Conservation (phyloP, 2,329 filamentous ascomycete genomes). For the Aspergillus melleus region DNA sequence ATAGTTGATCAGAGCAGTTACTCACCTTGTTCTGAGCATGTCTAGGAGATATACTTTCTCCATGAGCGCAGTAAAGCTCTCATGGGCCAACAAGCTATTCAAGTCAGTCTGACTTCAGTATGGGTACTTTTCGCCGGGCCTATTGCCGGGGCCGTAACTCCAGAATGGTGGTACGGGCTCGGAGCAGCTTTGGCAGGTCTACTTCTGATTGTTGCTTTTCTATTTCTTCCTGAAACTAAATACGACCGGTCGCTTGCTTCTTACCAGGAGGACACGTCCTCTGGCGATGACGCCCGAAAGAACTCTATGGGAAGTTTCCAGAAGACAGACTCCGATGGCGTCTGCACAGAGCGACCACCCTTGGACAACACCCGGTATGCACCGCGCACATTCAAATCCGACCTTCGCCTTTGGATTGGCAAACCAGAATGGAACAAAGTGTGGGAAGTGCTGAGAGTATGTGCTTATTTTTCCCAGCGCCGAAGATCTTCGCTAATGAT, state of each 20-base stretch:
- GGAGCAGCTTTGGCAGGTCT: constrained; percentile 37
- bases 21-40: too few species aligned
- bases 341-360: constrained; percentile 18
- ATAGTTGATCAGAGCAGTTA: too few species aligned
- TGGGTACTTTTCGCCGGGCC: constrained; percentile 44
- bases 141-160: constrained; percentile 44
- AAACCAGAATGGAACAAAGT: constrained; percentile 39
- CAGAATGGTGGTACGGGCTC: constrained; percentile 47
- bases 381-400: constrained; percentile 35
- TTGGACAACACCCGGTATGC: constrained; percentile 40
- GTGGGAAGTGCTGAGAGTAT: constrained; percentile 22
- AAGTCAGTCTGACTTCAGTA: constrained; percentile 41
- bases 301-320: constrained; percentile 14
- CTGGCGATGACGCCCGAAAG: background rate
- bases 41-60: constrained; percentile 42
- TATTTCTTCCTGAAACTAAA: constrained; percentile 47
- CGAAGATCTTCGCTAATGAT: background rate
- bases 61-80: constrained; percentile 43
- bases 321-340: constrained; percentile 3
- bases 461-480: too few species aligned
- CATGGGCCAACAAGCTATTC: constrained; percentile 46
- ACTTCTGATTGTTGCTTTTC: constrained; percentile 37
- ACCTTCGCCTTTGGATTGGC: constrained; percentile 44
- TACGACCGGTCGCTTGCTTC: constrained; percentile 41
- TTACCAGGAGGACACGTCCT: constrained; percentile 34